Evolutionary conservation across 2,329 filamentous ascomycete genomes (phyloP).

Genomic region (Penicillium sp.): DNA sequence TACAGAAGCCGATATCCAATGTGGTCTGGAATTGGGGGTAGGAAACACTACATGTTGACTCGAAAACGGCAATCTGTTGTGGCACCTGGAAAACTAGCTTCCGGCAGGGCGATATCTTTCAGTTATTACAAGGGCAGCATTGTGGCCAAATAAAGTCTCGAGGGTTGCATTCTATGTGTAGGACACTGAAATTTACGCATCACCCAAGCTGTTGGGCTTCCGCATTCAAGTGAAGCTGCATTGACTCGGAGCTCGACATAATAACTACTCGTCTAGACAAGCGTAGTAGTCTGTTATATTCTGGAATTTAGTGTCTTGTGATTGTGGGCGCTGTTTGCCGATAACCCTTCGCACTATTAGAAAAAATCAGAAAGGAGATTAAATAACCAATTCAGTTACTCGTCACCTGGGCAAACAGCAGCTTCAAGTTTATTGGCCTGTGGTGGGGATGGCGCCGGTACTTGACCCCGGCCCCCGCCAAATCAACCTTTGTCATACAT

Average conservation of each 20-base stretch:
- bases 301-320: background rate
- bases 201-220: background rate
- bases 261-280: background rate
- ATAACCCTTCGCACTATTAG: background rate
- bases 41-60: background rate
- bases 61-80: background rate
- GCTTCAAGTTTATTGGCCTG: background rate
- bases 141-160: conserved; percentile 7
- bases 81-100: background rate
- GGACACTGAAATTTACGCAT: conserved; percentile 1
- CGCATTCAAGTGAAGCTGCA: background rate
- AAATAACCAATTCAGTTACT: too few relatives aligned
- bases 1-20: background rate
- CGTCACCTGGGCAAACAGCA: too few relatives aligned
- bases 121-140: conserved; percentile 16
- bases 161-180: conserved; percentile 17
- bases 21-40: background rate
- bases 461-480: background rate
- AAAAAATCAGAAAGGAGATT: background rate
- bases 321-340: background rate
- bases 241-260: background rate
- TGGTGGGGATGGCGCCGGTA: background rate
- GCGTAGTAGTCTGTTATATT: background rate
- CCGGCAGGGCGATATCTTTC: background rate
- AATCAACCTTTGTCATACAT: background rate